phyloP scores from a whole-genome alignment of 495 filamentous ascomycete genomes.

The Glutinoglossum americanum region DNA sequence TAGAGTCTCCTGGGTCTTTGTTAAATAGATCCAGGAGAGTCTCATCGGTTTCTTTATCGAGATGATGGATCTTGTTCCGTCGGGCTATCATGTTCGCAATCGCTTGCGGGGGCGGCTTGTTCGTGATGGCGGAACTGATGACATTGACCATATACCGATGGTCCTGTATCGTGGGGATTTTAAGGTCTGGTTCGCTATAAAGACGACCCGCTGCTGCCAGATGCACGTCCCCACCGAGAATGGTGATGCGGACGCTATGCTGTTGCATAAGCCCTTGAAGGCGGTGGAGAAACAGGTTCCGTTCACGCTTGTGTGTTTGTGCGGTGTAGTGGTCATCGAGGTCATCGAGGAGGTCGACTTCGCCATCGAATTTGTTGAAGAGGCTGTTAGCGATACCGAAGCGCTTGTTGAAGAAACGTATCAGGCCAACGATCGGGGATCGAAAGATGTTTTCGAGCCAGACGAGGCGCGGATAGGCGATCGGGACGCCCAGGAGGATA shows the following conservation, averaged over 20 bases:
- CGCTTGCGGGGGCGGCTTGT: constrained; percentile 74
- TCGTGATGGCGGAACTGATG: constrained; percentile 64
- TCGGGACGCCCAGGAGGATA: constrained; percentile 37
- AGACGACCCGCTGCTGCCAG: constrained; percentile 54
- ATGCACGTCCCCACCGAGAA: constrained; percentile 66
- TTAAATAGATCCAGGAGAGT: constrained; percentile 74
- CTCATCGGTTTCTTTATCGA: constrained; percentile 71
- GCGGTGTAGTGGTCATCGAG: constrained; percentile 92
- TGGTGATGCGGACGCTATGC: constrained; percentile 59
- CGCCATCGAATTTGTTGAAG: constrained; percentile 87
- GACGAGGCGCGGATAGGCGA: constrained; percentile 83
- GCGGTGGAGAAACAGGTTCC: constrained; percentile 46
- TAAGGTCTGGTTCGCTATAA: constrained; percentile 42
- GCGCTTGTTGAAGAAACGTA: constrained; percentile 76
- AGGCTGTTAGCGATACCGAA: constrained; percentile 68
- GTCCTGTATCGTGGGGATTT: constrained; percentile 38
- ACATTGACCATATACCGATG: constrained; percentile 57
- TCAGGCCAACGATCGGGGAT: constrained; percentile 62
- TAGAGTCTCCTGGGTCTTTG: constrained; percentile 48
- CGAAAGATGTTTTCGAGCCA: constrained; percentile 62
- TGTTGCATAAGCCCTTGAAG: constrained; percentile 51
- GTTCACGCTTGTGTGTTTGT: constrained; percentile 74
- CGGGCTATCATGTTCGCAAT: constrained; percentile 75
- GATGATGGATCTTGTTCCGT: constrained; percentile 79
- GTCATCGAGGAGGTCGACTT: constrained; percentile 77